Evolutionary conservation across 768 basidiomycete genomes (phyloP), one percentile per base, ranked within the genome.

Genomic region (Lentinula boryana): DNA sequence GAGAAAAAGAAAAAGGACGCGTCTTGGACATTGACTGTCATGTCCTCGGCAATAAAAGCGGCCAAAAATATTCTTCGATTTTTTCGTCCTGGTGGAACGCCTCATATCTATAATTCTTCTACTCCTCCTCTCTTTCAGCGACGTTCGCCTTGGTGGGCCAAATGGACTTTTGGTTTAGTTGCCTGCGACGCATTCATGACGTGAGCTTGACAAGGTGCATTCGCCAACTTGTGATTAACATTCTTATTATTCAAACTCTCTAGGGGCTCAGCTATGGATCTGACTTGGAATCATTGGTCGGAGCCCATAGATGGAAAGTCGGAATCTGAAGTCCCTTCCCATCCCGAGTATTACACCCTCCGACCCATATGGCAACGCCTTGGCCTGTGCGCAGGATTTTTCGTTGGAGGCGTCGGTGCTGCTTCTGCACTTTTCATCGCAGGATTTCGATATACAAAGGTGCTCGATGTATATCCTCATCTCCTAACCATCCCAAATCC

Each of bases 361-460:
- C 72, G 75, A n/a, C 73, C 75, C 5, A 58, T 60, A 38, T 76
- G 72, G 72, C 74, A 76, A 59, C 69, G 75, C 12, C 58, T 69
- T 15, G 69, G 67, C 21, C 65, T 74, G 12, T 74, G 70, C 54
- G 56, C 64, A 4, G 66, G 68, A 31, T 72, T 75, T 57, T 63
- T 72, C n/a, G 57, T 56, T 15, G 64, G 73, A 56, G 71, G 74
- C 51, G 64, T 70, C 61, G 74, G 70, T 41, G 57, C 64, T 62
- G 70, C 72, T 41, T 68, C 64, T 50, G 69, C 70, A 6, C 63
- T 76, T 27, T 58, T 72, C 23, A 64, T 74, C 21, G 65, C 70
- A 10, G 68, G 72, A 52, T 66, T 66, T 9, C 70, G 72, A 49
- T 70, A 74, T 64, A 67, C 76, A 55, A 69, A 75, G 46, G 71